Conservation (phyloP, 164 flowering plant species). For the Nelumbo lutea region DNA sequence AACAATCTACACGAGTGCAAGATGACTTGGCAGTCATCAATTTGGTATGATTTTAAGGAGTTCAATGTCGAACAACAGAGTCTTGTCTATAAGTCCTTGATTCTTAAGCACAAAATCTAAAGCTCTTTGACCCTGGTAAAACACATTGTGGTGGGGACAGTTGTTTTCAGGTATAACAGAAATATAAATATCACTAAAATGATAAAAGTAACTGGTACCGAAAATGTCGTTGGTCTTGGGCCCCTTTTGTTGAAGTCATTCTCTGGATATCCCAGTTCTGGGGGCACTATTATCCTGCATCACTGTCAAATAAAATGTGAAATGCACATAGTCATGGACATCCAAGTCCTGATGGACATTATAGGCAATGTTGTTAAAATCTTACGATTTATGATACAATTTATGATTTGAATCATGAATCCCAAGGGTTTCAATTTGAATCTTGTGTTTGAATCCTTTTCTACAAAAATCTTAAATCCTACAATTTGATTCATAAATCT, state of each 20-base stretch:
- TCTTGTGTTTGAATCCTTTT: too few relatives aligned
- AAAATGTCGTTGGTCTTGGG: conserved; percentile 86
- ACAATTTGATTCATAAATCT: too few relatives aligned
- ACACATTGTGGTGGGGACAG: background rate
- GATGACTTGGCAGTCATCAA: conserved; percentile 20
- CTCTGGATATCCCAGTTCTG: conserved; percentile 94
- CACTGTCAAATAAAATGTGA: conserved; percentile 28
- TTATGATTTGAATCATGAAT: too few relatives aligned
- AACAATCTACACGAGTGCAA: background rate
- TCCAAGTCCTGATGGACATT: too few relatives aligned
- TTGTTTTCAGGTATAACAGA: background rate
- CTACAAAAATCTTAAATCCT: too few relatives aligned
- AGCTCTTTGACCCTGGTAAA: conserved; percentile 86
- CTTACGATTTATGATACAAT: too few relatives aligned
- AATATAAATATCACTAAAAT: conserved; percentile 1
- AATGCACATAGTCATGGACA: background rate
- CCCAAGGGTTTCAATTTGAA: too few relatives aligned
- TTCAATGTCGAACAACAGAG: conserved; percentile 89
- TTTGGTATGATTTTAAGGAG: conserved; percentile 71
- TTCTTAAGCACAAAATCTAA: conserved; percentile 91
- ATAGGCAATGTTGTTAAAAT: too few relatives aligned
- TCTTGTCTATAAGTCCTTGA: conserved; percentile 95
- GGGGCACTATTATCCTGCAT: conserved; percentile 95
- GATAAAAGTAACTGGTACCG: conserved; percentile 36
- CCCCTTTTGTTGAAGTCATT: conserved; percentile 74